Evolutionary conservation across 352 stramenopile genomes (phyloP), one percentile per base, ranked within the genome.

Genomic region (Peronospora belbahrii): DNA sequence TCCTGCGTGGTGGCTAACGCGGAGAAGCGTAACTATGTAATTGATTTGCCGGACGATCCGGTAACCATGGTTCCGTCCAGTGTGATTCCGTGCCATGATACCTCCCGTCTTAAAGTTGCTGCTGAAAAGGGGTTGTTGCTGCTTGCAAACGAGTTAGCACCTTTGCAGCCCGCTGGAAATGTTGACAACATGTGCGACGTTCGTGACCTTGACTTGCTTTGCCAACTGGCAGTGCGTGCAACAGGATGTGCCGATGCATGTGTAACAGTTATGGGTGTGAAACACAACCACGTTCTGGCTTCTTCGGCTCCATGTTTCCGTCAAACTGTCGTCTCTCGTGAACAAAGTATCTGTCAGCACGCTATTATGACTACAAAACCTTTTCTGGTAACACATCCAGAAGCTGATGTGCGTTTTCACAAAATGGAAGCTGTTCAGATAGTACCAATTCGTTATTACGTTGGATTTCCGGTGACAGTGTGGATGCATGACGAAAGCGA

Each of bases 341-440:
- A 67, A 22, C 54, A 75, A 38, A 57, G 44, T 3, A 60, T 70
- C n/a, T 75, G 65, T 34, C 52, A 66, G 18, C 65, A 75, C 37
- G 62, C 60, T 0, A 44, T 75, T 5, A 48, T 75, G 41, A 63
- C 55, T 0, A 45, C 40, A 3, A 59, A 56, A 17, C 65, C 65
- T 0, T 55, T 75, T 8, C 15, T 67, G 19, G 42, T 54, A 2
- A 55, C 45, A 5, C 46, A 75, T 17, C 51, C 50, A 2, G 50
- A 71, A 28, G 52, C 65, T 11, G 65, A 75, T 33, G 58, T 72
- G 4, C 65, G 65, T 2, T 65, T 75, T 20, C 59, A 75, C 11
- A 41, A 52, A 20, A 64, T 64, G 2, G 11, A 18, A 27, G 31
- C 44, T 0, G 39, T 60, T 2, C 47, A 57, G 34, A 31, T 40